phyloP scores from a whole-genome alignment of 2,329 filamentous ascomycete species.

The Pseudopithomyces maydicus region DNA sequence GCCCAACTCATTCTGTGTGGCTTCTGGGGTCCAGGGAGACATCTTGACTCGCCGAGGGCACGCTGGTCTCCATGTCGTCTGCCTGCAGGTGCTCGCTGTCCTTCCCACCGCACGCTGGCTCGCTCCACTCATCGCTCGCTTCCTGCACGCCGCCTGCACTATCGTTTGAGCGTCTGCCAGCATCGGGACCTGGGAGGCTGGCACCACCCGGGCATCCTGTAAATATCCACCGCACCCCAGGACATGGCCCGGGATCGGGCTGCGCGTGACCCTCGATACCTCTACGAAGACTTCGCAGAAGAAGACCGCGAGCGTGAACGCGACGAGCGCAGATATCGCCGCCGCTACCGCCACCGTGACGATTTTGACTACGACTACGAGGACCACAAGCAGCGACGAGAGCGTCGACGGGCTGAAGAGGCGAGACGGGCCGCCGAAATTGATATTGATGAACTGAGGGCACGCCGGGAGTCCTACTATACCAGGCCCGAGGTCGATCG shows the following conservation, averaged over 20 bases:
- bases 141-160: constrained; percentile 36
- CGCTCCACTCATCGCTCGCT: constrained; percentile 27
- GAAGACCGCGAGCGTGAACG: constrained; percentile 21
- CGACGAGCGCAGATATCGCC: constrained; percentile 28
- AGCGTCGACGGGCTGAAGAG: constrained; percentile 39
- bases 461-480: constrained; percentile 46
- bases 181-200: constrained; percentile 37
- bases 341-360: constrained; percentile 26
- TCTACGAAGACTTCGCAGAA: constrained; percentile 33
- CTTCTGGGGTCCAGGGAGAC: constrained; percentile 18
- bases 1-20: constrained; percentile 25
- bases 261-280: constrained; percentile 37
- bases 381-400: constrained; percentile 37
- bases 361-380: constrained; percentile 28
- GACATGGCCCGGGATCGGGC: constrained; percentile 40
- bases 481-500: constrained; percentile 36
- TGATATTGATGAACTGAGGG: constrained; percentile 48
- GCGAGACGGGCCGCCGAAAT: constrained; percentile 36
- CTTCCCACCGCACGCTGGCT: constrained; percentile 27
- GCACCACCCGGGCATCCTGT: constrained; percentile 30
- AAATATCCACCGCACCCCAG: constrained; percentile 34
- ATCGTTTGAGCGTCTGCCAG: constrained; percentile 37
- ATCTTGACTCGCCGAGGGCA: constrained; percentile 34
- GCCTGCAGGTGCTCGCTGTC: constrained; percentile 39
- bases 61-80: constrained; percentile 29